These are phyloP conservation scores for Leishmania amazonensis DNA, from an alignment of 208 protist genomes.

Conservation along the genomic window DNA sequence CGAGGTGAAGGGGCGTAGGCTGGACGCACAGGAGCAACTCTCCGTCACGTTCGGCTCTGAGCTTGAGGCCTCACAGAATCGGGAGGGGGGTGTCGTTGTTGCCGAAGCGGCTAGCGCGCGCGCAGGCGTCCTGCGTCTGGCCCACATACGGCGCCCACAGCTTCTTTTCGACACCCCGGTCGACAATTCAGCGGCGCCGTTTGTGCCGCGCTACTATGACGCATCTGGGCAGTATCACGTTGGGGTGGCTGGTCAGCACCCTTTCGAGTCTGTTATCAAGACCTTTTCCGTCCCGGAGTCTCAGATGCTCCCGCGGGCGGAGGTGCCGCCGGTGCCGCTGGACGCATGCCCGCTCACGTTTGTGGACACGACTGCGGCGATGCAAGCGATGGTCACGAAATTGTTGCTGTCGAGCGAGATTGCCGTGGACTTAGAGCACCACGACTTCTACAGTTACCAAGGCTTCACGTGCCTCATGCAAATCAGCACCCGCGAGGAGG, in stretches of 20 bases:
- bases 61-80: slow-evolving; percentile 26
- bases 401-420: slow-evolving; percentile 78
- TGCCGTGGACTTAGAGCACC: slow-evolving; percentile 96
- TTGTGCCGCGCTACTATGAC: slow-evolving; percentile 69
- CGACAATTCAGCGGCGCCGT: slow-evolving; percentile 73
- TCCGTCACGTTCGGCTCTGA: slow-evolving; percentile 80
- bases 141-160: slow-evolving; percentile 67
- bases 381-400: slow-evolving; percentile 50
- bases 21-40: slow-evolving; percentile 77
- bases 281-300: slow-evolving; percentile 38
- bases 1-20: slow-evolving; percentile 63
- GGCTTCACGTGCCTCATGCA: slow-evolving; percentile 99
- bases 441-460: slow-evolving; percentile 95
- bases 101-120: not conserved
- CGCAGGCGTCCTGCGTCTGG: slow-evolving; percentile 26
- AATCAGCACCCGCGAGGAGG: slow-evolving; percentile 94
- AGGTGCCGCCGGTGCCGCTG: slow-evolving; percentile 71
- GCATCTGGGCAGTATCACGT: slow-evolving; percentile 47
- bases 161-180: slow-evolving; percentile 75
- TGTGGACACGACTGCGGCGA: slow-evolving; percentile 62
- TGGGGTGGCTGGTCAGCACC: slow-evolving; percentile 69
- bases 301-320: slow-evolving; percentile 57
- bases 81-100: not conserved
- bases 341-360: slow-evolving; percentile 63
- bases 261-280: slow-evolving; percentile 73